A percentile compares a stretch with the other conserved stretches of the same genome.
Evolutionary conservation across 2,329 filamentous ascomycete genomes (phyloP).

Genomic region (Colletotrichum sp.): DNA sequence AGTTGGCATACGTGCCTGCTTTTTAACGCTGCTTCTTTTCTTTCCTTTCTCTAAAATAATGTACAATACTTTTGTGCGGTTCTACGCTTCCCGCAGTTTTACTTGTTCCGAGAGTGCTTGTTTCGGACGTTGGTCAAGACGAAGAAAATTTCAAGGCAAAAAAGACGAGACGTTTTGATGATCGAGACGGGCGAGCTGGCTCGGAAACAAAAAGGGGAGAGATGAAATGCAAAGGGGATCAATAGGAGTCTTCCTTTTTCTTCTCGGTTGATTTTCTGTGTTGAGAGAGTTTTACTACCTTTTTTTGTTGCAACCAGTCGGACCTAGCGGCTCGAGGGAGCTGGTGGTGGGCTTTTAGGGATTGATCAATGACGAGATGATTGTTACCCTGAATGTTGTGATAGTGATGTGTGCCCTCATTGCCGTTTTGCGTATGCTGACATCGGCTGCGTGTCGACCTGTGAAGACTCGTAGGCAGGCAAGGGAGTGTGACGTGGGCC

Average conservation of each 20-base stretch:
- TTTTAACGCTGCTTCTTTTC: not conserved
- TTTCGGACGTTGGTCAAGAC: not conserved
- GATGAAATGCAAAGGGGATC: not conserved
- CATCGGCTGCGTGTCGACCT: not conserved
- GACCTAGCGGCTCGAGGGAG: not conserved
- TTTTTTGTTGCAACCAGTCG: not conserved
- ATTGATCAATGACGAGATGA: constrained; percentile 21
- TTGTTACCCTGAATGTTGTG: not conserved
- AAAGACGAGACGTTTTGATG: constrained; percentile 3
- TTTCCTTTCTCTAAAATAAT: constrained; percentile 20
- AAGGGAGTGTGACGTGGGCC: not conserved
- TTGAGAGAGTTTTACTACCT: not conserved
- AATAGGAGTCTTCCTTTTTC: not conserved
- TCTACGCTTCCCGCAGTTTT: not conserved
- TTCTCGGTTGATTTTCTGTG: not conserved
- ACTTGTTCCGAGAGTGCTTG: not conserved
- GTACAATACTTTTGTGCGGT: constrained; percentile 19
- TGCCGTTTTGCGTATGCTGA: not conserved
- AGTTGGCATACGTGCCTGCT: not conserved
- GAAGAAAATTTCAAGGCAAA: not conserved
- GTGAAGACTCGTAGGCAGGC: not conserved
- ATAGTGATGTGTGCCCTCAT: not conserved
- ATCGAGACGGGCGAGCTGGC: not conserved
- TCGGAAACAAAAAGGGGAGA: not conserved
- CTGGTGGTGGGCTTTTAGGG: not conserved